Evolutionary conservation across 495 filamentous ascomycete genomes (phyloP).

Genomic region (Pseudomonodictys pantanalensis): DNA sequence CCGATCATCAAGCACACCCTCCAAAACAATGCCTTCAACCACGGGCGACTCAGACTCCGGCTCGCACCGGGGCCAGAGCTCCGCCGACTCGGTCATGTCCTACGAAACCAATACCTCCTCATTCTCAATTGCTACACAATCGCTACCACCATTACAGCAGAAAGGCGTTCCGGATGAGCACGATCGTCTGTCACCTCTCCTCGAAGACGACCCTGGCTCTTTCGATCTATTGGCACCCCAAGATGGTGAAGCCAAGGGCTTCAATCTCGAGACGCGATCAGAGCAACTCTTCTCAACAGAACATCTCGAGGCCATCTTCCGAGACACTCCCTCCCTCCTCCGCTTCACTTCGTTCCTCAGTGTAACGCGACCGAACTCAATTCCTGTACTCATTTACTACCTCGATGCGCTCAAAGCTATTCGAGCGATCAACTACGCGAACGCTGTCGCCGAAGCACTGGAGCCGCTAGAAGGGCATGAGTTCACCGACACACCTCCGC

Average conservation of each 20-base stretch:
- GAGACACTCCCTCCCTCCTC: slow-evolving; percentile 64
- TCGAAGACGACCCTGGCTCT: slow-evolving; percentile 51
- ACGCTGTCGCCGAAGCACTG: slow-evolving; percentile 57
- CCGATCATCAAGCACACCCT: slow-evolving; percentile 20
- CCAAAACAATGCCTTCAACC: neutral
- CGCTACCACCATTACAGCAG: slow-evolving; percentile 43
- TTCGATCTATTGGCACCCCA: slow-evolving; percentile 53
- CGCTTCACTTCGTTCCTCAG: slow-evolving; percentile 65
- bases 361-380: slow-evolving; percentile 66
- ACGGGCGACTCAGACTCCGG: slow-evolving; percentile 29
- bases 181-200: slow-evolving; percentile 50
- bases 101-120: slow-evolving; percentile 43
- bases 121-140: slow-evolving; percentile 31
- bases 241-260: slow-evolving; percentile 33
- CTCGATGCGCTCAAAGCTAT: slow-evolving; percentile 63
- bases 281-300: slow-evolving; percentile 63
- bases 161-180: slow-evolving; percentile 45
- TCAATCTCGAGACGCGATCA: slow-evolving; percentile 58
- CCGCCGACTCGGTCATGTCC: slow-evolving; percentile 40
- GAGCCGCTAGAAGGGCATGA: slow-evolving; percentile 47
- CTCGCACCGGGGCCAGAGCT: slow-evolving; percentile 35
- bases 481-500: slow-evolving; percentile 46
- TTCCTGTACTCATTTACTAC: slow-evolving; percentile 64
- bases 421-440: slow-evolving; percentile 69
- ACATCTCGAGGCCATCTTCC: slow-evolving; percentile 59